Base-by-base conservation (phyloP, 1,284 basidiomycete species). In the Rhodotorula sp. region DNA sequence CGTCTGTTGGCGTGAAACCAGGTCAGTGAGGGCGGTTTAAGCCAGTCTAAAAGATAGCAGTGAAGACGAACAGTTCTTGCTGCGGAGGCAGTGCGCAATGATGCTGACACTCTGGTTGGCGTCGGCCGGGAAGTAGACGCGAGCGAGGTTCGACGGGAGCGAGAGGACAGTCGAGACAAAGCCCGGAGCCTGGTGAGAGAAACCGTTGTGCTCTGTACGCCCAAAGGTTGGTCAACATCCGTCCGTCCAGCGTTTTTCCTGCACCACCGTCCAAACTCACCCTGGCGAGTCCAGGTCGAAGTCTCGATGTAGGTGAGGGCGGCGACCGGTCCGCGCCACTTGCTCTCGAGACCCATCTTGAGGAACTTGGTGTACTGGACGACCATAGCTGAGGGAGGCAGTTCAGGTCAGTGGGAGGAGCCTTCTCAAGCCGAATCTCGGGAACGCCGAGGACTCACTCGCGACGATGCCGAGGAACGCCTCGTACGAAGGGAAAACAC, bases 71-170 rank as follows among this genome's bases (percentile, higher is more conserved):
- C 59, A 93, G 81, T 92, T 89, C 83, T 90, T 91, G 45, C 90
- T 87, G 60, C 89, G 83, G 73, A 95, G 80, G 77, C 90, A 92
- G 81, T 95, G 93, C 6, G 89, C 86, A 68, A 93, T 85, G 31
- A 82, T 83, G 56, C 88, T 90, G 69, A 93, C 82, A 81, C 89
- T 88, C 77, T 89, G 90, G 81, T 95, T 94, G 49, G 90, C 89
- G 79, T 95, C 93, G n/a, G 92, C 90, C 16, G 93, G 92, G 49
- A 95, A 84, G 80, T 94, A 95, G 54, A 95, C 89, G 21, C 93
- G 86, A 1, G 89, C 90, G 61, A 89, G 84, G 58, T 83, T 82
- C 23, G 89, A 85, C 73, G 92, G 92, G 70, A 94, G 82, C 76
- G 88, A 87, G 70, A 94, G 86, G 48, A 95, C 85, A 1, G 88